These are phyloP conservation scores for Ambrosia hybrid DNA, from an alignment of 140 eudicot genomes.

Conservation along the genomic window DNA sequence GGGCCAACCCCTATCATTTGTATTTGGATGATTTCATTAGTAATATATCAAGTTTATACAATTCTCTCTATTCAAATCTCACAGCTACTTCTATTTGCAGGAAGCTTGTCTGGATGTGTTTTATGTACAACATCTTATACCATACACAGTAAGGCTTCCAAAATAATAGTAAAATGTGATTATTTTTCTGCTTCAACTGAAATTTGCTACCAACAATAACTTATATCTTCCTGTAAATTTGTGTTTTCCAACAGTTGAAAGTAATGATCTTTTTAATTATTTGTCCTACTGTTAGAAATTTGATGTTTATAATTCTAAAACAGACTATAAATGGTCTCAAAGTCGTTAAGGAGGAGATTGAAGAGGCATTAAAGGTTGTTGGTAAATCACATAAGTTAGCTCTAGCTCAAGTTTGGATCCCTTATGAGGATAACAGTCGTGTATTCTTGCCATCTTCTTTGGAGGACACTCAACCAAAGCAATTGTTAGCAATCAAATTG, in stretches of 20 bases:
- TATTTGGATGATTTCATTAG: too few relatives aligned
- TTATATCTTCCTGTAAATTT: too few relatives aligned
- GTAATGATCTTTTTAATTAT: too few relatives aligned
- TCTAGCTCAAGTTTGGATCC: conserved; percentile 6
- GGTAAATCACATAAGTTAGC: background rate
- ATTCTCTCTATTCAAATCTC: too few relatives aligned
- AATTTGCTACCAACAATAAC: too few relatives aligned
- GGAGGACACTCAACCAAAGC: background rate
- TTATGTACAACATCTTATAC: background rate
- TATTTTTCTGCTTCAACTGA: too few relatives aligned
- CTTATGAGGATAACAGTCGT: background rate
- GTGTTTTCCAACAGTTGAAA: too few relatives aligned
- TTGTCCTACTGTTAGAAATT: background rate
- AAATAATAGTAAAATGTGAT: too few relatives aligned
- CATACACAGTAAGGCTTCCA: background rate
- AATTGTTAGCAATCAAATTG: background rate
- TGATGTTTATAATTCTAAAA: background rate
- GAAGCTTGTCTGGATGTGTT: background rate
- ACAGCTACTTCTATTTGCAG: background rate
- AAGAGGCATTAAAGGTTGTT: conserved; percentile 2
- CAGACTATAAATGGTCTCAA: conserved; percentile 15
- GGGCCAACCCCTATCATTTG: too few relatives aligned
- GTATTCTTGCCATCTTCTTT: too few relatives aligned
- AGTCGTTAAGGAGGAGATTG: background rate
- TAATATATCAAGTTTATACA: too few relatives aligned